Conservation (phyloP, 164 flowering plant genomes). For the Vitis labrusca region DNA sequence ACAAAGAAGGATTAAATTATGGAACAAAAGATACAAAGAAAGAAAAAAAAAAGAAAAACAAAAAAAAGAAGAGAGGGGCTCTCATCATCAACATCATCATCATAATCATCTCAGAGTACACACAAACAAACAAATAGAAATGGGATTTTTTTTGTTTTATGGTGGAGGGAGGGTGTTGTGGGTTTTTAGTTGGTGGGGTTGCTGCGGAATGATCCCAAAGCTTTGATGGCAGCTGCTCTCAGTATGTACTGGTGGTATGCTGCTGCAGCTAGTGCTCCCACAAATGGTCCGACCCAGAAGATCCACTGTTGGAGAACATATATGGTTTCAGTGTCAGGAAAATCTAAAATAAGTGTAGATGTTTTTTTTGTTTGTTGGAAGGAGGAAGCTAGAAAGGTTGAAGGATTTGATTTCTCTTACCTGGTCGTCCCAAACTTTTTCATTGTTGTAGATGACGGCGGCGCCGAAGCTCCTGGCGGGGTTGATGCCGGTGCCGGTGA, state of each 20-base stretch:
- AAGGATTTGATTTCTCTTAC: slow-evolving; percentile 22
- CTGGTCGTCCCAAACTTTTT: slow-evolving; percentile 65
- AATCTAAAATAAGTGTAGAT: neutral
- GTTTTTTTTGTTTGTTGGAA: neutral
- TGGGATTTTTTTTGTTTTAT: slow-evolving; percentile 1
- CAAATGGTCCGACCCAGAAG: slow-evolving; percentile 84
- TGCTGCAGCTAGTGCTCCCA: slow-evolving; percentile 74
- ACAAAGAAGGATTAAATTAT: too few relatives aligned
- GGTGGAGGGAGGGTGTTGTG: neutral
- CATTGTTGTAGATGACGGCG: slow-evolving; percentile 59
- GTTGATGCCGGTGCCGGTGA: slow-evolving; percentile 63
- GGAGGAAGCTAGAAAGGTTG: too few relatives aligned
- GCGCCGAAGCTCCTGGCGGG: slow-evolving; percentile 76
- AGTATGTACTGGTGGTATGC: slow-evolving; percentile 76
- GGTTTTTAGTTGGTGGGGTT: slow-evolving; percentile 49
- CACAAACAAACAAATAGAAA: slow-evolving; percentile 11
- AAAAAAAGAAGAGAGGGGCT: neutral
- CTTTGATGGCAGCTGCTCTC: slow-evolving; percentile 79
- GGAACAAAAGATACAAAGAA: too few relatives aligned
- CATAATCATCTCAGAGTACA: slow-evolving; percentile 3
- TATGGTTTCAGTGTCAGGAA: neutral
- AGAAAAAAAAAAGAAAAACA: neutral
- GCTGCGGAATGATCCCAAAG: slow-evolving; percentile 82
- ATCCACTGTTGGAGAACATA: slow-evolving; percentile 52
- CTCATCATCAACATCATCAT: slow-evolving; percentile 6